phyloP scores from a whole-genome alignment of 2,329 filamentous ascomycete genomes.

The Calonectria leucothoes region DNA sequence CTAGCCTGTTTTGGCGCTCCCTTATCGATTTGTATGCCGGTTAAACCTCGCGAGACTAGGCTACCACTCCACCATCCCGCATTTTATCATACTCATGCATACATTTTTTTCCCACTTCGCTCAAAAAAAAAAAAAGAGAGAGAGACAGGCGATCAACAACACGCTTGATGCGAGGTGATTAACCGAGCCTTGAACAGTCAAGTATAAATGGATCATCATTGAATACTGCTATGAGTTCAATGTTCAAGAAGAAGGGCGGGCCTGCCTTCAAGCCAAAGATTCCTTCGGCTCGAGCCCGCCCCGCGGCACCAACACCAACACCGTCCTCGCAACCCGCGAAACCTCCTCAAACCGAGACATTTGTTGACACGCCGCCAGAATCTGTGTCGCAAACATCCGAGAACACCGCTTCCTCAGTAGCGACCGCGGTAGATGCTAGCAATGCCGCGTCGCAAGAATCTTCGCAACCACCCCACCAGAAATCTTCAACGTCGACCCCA shows the following conservation, averaged over 20 bases:
- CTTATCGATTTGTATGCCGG: conserved; percentile 50
- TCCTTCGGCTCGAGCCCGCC: conserved; percentile 64
- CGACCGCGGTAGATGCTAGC: neutral
- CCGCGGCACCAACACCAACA: conserved; percentile 53
- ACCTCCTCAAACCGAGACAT: conserved; percentile 26
- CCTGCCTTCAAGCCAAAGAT: conserved; percentile 78
- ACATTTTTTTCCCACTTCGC: conserved; percentile 32
- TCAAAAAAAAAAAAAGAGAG: neutral
- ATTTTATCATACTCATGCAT: conserved; percentile 40
- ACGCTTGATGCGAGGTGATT: conserved; percentile 32
- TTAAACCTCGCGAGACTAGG: conserved; percentile 45
- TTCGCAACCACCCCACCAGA: conserved; percentile 27
- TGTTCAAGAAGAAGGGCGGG: conserved; percentile 74
- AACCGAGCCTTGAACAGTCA: conserved; percentile 19
- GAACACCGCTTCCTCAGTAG: conserved; percentile 8
- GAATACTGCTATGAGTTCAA: conserved; percentile 65
- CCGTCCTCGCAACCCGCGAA: conserved; percentile 39
- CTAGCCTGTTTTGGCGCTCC: conserved; percentile 46
- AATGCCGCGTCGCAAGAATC: conserved; percentile 25
- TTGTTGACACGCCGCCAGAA: conserved; percentile 28
- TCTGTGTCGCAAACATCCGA: conserved; percentile 11
- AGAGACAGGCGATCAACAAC: conserved; percentile 4
- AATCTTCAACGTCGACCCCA: conserved; percentile 34
- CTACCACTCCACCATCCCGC: conserved; percentile 40
- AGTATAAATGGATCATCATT: conserved; percentile 24